These are phyloP conservation scores for Tulasnella sp. DNA, from an alignment of 768 basidiomycete species.

Conservation along the genomic window DNA sequence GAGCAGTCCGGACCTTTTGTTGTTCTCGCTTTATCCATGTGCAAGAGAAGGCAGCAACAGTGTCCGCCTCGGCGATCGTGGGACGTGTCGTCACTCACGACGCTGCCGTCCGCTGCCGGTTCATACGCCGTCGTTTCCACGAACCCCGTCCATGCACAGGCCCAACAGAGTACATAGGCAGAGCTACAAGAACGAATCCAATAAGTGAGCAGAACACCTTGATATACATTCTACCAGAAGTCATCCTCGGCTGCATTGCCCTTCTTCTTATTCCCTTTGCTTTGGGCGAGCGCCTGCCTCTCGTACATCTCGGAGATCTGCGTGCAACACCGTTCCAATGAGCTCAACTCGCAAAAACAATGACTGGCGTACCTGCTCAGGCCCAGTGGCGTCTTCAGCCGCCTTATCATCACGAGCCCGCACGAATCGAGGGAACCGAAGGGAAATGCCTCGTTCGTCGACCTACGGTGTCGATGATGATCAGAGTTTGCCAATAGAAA, in stretches of 20 bases:
- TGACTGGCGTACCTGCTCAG: slow-evolving; percentile 62
- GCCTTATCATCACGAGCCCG: slow-evolving; percentile 87
- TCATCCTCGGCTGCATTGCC: slow-evolving; percentile 37
- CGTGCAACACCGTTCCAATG: slow-evolving; percentile 10
- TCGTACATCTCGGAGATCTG: slow-evolving; percentile 93
- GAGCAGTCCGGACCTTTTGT: no score
- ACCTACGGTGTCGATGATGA: slow-evolving; percentile 34
- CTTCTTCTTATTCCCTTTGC: slow-evolving; percentile 54
- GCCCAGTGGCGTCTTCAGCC: slow-evolving; percentile 82
- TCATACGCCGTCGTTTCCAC: no score
- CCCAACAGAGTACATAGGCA: no score
- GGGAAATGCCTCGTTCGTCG: slow-evolving; percentile 84
- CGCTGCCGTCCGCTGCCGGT: no score
- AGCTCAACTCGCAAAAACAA: background rate
- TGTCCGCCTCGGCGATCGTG: no score
- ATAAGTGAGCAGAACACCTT: no score
- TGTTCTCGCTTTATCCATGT: no score
- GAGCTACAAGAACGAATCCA: no score
- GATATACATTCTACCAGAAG: slow-evolving; percentile 22
- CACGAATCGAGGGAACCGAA: slow-evolving; percentile 94
- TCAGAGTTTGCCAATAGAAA: background rate
- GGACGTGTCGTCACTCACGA: no score
- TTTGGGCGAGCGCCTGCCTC: slow-evolving; percentile 67
- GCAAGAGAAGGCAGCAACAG: no score
- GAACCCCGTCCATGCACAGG: no score